A percentile compares a stretch with the other conserved stretches of the same genome.
These are phyloP conservation scores for Ophiocordyceps sinensis DNA, from an alignment of 2,329 filamentous ascomycete genomes.

Conservation along the genomic window DNA sequence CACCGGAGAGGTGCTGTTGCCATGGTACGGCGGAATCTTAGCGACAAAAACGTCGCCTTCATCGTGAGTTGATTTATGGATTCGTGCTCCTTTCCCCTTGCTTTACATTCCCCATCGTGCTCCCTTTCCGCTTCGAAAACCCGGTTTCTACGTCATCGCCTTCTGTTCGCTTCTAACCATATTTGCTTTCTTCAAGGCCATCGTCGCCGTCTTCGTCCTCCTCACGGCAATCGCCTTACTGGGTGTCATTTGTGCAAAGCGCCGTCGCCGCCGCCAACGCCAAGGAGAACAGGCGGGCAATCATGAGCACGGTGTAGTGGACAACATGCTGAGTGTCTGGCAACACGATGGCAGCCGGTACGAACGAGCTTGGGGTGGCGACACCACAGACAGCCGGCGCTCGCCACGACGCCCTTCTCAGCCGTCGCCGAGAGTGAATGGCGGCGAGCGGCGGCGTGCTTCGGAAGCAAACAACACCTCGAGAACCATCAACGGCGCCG, in stretches of 20 bases:
- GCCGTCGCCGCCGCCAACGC: slow-evolving; percentile 1
- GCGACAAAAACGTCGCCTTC: too few relatives aligned
- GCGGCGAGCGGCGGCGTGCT: not conserved
- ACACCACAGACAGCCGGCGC: slow-evolving; percentile 8
- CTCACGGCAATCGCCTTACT: not conserved
- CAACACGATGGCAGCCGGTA: slow-evolving; percentile 8
- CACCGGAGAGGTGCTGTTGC: too few relatives aligned
- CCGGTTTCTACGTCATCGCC: not conserved
- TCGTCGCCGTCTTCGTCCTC: not conserved
- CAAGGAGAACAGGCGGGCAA: not conserved
- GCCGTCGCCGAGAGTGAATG: not conserved
- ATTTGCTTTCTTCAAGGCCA: not conserved
- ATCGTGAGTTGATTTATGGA: too few relatives aligned
- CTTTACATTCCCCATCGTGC: too few relatives aligned
- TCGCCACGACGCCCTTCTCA: slow-evolving; percentile 10
- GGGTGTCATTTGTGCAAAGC: slow-evolving; percentile 1
- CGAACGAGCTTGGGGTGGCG: slow-evolving; percentile 15
- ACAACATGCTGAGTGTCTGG: not conserved
- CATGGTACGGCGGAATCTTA: too few relatives aligned
- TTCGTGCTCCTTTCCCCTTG: too few relatives aligned
- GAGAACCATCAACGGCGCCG: not conserved
- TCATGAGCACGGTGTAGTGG: not conserved
- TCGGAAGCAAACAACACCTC: not conserved
- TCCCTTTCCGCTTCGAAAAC: too few relatives aligned
- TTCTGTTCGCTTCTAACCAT: not conserved